A percentile compares a stretch with the other conserved stretches of the same genome.
phyloP scores from a whole-genome alignment of 164 flowering plant genomes.

The Hamamelis virginiana region DNA sequence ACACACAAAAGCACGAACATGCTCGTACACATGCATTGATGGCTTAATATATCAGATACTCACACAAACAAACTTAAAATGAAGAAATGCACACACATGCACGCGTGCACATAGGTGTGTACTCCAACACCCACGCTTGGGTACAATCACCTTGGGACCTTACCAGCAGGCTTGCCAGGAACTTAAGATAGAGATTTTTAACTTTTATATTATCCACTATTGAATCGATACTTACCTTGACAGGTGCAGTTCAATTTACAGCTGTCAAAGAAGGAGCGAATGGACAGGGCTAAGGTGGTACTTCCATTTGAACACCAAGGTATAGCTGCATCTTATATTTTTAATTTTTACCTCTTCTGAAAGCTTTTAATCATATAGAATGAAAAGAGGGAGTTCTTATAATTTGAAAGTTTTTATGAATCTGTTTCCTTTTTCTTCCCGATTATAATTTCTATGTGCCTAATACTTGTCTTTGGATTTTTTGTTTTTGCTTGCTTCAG shows the following conservation, averaged over 20 bases:
- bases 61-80: too few species aligned
- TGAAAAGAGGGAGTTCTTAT: too few species aligned
- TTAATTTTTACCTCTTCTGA: too few species aligned
- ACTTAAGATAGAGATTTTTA: too few species aligned
- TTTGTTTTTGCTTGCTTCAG: constrained; percentile 33
- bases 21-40: not conserved
- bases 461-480: not conserved
- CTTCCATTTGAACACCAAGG: constrained; percentile 99
- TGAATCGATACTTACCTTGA: constrained; percentile 10
- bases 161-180: too few species aligned
- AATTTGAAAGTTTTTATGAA: not conserved
- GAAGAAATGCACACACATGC: too few species aligned
- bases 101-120: too few species aligned
- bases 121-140: too few species aligned
- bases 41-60: too few species aligned
- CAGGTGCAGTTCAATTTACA: constrained; percentile 91
- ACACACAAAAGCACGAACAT: not conserved
- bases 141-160: too few species aligned
- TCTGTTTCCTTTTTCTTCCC: not conserved
- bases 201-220: too few species aligned
- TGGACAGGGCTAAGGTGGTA: constrained; percentile 76
- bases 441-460: not conserved
- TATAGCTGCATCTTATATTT: constrained; percentile 11
- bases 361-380: too few species aligned
- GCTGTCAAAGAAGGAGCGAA: constrained; percentile 78